A percentile compares a stretch with the other conserved stretches of the same genome.
Conservation (phyloP, 345 rosid species). For the Odontarrhena argentea region DNA sequence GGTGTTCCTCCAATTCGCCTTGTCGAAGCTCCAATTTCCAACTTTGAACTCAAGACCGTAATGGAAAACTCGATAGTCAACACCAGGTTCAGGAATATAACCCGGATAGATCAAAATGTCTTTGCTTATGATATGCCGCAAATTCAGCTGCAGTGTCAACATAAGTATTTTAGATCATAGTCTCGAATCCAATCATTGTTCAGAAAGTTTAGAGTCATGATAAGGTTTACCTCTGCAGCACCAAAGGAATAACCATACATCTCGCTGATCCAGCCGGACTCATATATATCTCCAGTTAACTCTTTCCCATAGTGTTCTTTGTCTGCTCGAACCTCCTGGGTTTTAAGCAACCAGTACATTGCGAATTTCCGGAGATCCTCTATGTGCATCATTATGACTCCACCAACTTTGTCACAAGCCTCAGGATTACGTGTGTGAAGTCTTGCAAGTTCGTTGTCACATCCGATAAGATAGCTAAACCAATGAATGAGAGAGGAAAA, state of each 20-base stretch:
- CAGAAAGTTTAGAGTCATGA: background rate
- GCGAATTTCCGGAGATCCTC: conserved; percentile 92
- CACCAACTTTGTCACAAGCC: conserved; percentile 97
- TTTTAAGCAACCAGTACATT: conserved; percentile 89
- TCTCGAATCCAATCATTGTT: background rate
- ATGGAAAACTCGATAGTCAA: conserved; percentile 84
- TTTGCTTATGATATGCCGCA: conserved; percentile 69
- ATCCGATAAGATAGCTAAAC: conserved; percentile 86
- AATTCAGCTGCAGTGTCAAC: conserved; percentile 61
- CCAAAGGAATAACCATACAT: conserved; percentile 99
- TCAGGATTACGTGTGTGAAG: conserved; percentile 92
- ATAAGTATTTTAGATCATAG: background rate
- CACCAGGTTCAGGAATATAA: conserved; percentile 78
- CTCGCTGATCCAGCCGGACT: conserved; percentile 98
- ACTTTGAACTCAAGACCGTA: conserved; percentile 88
- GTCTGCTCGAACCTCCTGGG: conserved; percentile 97
- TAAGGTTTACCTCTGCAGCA: conserved; percentile 87
- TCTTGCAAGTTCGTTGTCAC: conserved; percentile 90
- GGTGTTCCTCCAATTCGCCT: conserved; percentile 85
- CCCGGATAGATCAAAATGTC: conserved; percentile 91
- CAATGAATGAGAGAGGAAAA: conserved; percentile 20
- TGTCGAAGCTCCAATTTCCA: conserved; percentile 96
- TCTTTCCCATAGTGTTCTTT: conserved; percentile 88
- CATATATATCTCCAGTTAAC: conserved; percentile 86
- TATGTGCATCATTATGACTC: conserved; percentile 94